Evolutionary conservation across 169 alveolate genomes (phyloP).

Genomic region (Plasmodium malariae): DNA sequence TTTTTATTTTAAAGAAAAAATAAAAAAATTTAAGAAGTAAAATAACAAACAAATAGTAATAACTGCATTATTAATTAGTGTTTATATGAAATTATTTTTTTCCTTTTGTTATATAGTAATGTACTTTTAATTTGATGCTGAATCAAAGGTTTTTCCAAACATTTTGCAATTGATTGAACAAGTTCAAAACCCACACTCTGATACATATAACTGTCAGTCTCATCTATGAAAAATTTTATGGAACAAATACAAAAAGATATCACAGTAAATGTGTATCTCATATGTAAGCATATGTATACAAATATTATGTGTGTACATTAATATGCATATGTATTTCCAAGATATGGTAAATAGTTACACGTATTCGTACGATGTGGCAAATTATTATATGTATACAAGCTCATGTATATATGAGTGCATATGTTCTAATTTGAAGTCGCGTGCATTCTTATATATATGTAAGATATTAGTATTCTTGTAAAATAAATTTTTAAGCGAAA

Average conservation of each 20-base stretch:
- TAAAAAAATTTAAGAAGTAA: too few species aligned
- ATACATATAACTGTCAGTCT: slow-evolving; percentile 96
- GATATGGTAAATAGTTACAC: too few species aligned
- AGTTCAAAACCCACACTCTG: slow-evolving; percentile 96
- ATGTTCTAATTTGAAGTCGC: too few species aligned
- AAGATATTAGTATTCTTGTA: neutral
- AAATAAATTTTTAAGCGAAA: neutral
- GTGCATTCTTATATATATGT: too few species aligned
- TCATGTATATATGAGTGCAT: neutral
- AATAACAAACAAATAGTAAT: too few species aligned
- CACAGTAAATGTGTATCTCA: neutral
- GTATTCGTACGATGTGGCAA: too few species aligned
- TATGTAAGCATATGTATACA: neutral
- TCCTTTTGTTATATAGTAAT: slow-evolving; percentile 4
- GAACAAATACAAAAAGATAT: slow-evolving; percentile 19
- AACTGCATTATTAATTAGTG: neutral
- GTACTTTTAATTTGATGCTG: slow-evolving; percentile 84
- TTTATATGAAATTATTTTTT: slow-evolving; percentile 13
- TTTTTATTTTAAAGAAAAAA: neutral
- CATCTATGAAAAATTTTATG: slow-evolving; percentile 80
- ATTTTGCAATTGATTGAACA: slow-evolving; percentile 94
- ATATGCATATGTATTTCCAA: neutral
- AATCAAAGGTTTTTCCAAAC: slow-evolving; percentile 93
- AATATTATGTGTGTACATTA: neutral
- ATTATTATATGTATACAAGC: neutral